A percentile compares a stretch with the other conserved stretches of the same genome.
phyloP scores from a whole-genome alignment of 2,329 filamentous ascomycete genomes.

The Blastomyces emzantsi region DNA sequence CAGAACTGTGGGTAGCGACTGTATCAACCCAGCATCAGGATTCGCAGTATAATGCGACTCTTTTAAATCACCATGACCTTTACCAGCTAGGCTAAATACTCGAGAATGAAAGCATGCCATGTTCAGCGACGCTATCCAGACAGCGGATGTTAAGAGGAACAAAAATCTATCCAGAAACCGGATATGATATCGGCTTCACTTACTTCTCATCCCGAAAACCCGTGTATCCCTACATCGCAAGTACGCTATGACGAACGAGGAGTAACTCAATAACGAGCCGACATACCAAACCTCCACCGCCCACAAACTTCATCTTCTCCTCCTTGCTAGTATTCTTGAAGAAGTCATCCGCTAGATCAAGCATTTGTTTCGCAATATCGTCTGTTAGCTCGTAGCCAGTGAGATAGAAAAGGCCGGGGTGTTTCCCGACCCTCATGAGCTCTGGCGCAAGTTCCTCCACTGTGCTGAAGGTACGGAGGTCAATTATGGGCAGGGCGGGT shows the following conservation, averaged over 20 bases:
- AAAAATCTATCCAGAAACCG: not conserved
- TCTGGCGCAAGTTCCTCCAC: not conserved
- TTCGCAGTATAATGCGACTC: not conserved
- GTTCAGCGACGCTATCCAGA: not conserved
- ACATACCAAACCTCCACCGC: not conserved
- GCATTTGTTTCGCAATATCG: not conserved
- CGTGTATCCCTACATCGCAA: constrained; percentile 2
- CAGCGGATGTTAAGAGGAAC: not conserved
- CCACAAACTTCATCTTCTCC: constrained; percentile 6
- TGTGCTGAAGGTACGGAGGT: not conserved
- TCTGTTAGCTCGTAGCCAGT: constrained; percentile 1
- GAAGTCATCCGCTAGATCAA: not conserved
- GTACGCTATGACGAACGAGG: not conserved
- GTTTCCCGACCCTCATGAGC: not conserved
- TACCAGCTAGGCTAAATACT: not conserved
- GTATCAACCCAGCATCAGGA: not conserved
- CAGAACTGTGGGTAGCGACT: not conserved
- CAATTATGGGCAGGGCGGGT: not conserved
- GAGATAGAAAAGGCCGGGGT: not conserved
- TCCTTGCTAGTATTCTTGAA: not conserved
- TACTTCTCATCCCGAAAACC: constrained; percentile 5
- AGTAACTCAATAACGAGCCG: not conserved
- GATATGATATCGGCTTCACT: not conserved
- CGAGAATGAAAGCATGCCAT: not conserved
- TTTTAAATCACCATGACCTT: not conserved